These are phyloP conservation scores for Fusarium nygamai DNA, from an alignment of 2,329 filamentous ascomycete genomes.

Conservation along the genomic window DNA sequence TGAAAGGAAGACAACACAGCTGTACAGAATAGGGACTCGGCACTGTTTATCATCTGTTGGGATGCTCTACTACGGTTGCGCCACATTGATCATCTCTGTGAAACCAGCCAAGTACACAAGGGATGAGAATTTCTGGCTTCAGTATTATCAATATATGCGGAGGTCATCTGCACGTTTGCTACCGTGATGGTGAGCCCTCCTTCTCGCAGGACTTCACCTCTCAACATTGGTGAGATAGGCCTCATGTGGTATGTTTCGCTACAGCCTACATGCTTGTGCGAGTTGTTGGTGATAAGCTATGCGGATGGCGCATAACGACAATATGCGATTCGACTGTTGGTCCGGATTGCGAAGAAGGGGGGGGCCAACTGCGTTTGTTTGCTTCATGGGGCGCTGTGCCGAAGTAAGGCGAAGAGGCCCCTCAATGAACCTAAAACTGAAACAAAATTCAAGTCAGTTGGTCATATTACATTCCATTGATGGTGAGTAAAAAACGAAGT, in stretches of 20 bases:
- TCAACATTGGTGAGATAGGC: slow-evolving; percentile 2
- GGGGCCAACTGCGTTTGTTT: slow-evolving; percentile 26
- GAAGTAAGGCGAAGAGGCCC: slow-evolving; percentile 2
- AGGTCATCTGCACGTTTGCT: slow-evolving; percentile 30
- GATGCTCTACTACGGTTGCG: slow-evolving; percentile 17
- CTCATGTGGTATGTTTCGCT: slow-evolving; percentile 15
- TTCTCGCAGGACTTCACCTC: slow-evolving; percentile 4
- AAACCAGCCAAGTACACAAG: slow-evolving; percentile 27
- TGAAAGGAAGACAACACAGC: not conserved
- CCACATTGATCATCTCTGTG: slow-evolving; percentile 29
- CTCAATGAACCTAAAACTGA: slow-evolving; percentile 2
- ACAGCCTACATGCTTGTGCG: slow-evolving; percentile 23
- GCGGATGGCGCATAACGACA: slow-evolving; percentile 26
- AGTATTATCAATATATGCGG: slow-evolving; percentile 11
- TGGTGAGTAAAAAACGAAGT: not conserved
- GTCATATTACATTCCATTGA: not conserved
- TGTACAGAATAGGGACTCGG: slow-evolving; percentile 6
- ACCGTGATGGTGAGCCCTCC: slow-evolving; percentile 22
- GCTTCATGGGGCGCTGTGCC: slow-evolving; percentile 18
- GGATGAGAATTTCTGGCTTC: slow-evolving; percentile 7
- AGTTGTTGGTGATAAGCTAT: slow-evolving; percentile 38
- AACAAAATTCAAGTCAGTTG: not conserved
- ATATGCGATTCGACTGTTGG: slow-evolving; percentile 36
- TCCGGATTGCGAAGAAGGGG: slow-evolving; percentile 8
- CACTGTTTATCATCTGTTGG: slow-evolving; percentile 31